These are phyloP conservation scores for Rhodotorula glutinis DNA, from an alignment of 1,284 basidiomycete genomes.

Conservation along the genomic window DNA sequence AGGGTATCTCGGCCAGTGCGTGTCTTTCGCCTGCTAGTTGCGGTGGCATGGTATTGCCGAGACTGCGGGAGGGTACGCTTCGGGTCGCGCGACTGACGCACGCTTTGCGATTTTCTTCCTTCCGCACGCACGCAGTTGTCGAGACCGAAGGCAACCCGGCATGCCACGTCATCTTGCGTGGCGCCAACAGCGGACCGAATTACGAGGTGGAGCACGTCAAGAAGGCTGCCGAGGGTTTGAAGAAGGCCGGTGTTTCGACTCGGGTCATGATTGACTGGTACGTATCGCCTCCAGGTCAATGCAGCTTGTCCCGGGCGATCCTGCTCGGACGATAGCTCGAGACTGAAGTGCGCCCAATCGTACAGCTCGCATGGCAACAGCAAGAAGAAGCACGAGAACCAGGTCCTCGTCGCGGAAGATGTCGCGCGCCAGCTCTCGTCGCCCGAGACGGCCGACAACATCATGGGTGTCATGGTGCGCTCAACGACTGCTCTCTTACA, in stretches of 20 bases:
- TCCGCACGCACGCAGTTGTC: slow-evolving; percentile 31
- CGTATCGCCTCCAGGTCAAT: not conserved
- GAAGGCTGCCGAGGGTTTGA: slow-evolving; percentile 69
- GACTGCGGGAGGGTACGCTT: not conserved
- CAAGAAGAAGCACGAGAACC: slow-evolving; percentile 59
- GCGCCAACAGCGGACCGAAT: slow-evolving; percentile 81
- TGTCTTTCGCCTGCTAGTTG: not conserved
- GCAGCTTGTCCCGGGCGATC: no score
- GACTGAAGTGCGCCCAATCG: no score
- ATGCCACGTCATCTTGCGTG: slow-evolving; percentile 87
- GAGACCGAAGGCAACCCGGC: slow-evolving; percentile 65
- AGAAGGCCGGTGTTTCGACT: slow-evolving; percentile 67
- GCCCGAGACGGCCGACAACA: slow-evolving; percentile 69
- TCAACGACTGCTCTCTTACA: no score
- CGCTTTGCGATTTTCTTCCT: no score
- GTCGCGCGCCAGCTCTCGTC: slow-evolving; percentile 60
- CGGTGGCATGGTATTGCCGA: no score
- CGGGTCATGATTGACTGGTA: slow-evolving; percentile 48
- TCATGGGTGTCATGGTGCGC: slow-evolving; percentile 85
- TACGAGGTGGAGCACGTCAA: slow-evolving; percentile 73
- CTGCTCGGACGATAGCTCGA: no score
- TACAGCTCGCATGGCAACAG: slow-evolving; percentile 68
- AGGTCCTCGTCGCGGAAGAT: slow-evolving; percentile 56
- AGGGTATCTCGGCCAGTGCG: slow-evolving; percentile 49
- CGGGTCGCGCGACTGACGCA: not conserved